Evolutionary conservation across 2,329 filamentous ascomycete species (phyloP).

Genomic region (Chrysosporium queenslandicum): DNA sequence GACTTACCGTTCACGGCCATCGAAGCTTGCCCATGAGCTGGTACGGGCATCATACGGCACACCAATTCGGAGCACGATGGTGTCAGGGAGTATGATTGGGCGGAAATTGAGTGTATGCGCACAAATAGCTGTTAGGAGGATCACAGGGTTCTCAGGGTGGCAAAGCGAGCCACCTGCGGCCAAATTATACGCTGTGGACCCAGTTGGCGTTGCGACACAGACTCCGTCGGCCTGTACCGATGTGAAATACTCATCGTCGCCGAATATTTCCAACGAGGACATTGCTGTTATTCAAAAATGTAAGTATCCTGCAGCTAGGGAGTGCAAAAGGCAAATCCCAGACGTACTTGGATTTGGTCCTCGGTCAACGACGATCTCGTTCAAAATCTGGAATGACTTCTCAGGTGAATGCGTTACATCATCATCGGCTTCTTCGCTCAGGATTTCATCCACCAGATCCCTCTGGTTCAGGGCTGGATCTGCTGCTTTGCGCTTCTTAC

Average conservation of each 20-base stretch:
- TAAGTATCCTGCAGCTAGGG: background rate
- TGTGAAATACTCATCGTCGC: conserved; percentile 80
- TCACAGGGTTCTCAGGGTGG: conserved; percentile 78
- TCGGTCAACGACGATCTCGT: conserved; percentile 91
- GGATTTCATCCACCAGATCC: conserved; percentile 78
- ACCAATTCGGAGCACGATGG: conserved; percentile 81
- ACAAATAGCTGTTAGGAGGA: conserved; percentile 89
- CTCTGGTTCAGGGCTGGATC: conserved; percentile 35
- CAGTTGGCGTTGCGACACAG: conserved; percentile 85
- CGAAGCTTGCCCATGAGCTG: conserved; percentile 93
- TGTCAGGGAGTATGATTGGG: conserved; percentile 89
- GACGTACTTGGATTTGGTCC: conserved; percentile 78
- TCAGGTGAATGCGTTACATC: conserved; percentile 77
- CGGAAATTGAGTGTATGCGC: conserved; percentile 85
- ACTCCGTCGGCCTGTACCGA: conserved; percentile 93
- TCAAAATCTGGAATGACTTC: conserved; percentile 78
- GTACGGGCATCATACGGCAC: conserved; percentile 91
- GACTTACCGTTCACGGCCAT: conserved; percentile 71
- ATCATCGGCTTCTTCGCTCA: conserved; percentile 70
- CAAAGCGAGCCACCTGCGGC: conserved; percentile 87
- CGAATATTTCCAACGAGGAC: conserved; percentile 83
- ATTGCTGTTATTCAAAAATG: conserved; percentile 54
- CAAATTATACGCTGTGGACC: conserved; percentile 91
- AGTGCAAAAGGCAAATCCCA: background rate
- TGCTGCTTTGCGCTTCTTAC: conserved; percentile 24